Percentiles rank a stretch among this genome's conserved stretches.
Conservation (phyloP, 2,329 filamentous ascomycete genomes). For the Cytospora chrysosperma region DNA sequence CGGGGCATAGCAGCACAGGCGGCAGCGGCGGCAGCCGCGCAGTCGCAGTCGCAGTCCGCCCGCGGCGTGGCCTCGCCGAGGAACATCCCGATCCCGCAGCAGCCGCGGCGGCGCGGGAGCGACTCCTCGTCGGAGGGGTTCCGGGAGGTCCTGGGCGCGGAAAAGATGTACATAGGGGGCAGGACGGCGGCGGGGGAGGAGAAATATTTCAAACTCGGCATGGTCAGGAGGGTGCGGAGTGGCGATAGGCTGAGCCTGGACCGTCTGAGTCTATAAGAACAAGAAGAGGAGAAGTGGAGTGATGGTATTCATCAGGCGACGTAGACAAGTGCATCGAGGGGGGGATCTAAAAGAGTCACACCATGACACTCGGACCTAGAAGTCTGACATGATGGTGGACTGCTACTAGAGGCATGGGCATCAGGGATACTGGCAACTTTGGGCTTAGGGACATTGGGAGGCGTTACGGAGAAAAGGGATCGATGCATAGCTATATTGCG, state of each 20-base stretch:
- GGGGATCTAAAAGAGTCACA: not conserved
- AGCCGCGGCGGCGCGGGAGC: slow-evolving; percentile 60
- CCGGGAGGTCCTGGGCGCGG: slow-evolving; percentile 66
- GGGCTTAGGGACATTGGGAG: not conserved
- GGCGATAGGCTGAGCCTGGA: slow-evolving; percentile 74
- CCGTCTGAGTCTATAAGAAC: slow-evolving; percentile 64
- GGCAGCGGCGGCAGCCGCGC: slow-evolving; percentile 32
- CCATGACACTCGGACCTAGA: not conserved
- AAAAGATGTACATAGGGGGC: slow-evolving; percentile 82
- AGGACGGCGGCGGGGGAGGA: slow-evolving; percentile 75
- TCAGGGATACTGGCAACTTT: not conserved
- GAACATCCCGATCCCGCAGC: slow-evolving; percentile 41
- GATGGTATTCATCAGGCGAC: not conserved
- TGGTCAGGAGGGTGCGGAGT: slow-evolving; percentile 70
- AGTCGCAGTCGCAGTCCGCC: slow-evolving; percentile 13
- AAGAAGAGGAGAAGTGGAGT: not conserved
- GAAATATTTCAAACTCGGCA: slow-evolving; percentile 76
- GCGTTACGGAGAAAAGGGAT: not conserved
- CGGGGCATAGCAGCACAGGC: slow-evolving; percentile 33
- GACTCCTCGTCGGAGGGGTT: slow-evolving; percentile 77
- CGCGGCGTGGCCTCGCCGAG: slow-evolving; percentile 14
- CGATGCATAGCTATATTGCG: not conserved
- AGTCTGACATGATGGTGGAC: not conserved
- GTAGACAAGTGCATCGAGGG: not conserved
- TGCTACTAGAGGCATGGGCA: not conserved